Evolutionary conservation across 108 stramenopile species (phyloP).

Genomic region (Pseudonitzschia multistriata): DNA sequence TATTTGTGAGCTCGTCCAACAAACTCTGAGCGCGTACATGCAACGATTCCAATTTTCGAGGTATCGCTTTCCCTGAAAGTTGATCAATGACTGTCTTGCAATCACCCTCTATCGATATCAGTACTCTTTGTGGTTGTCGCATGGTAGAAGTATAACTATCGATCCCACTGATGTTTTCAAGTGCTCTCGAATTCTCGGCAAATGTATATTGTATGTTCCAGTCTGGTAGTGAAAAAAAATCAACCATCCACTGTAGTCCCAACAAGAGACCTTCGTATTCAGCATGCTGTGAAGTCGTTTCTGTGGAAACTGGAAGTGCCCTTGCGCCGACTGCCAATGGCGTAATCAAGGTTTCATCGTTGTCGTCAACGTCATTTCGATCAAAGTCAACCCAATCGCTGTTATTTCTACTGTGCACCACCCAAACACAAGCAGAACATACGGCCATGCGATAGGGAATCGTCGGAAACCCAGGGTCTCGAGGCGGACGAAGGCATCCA

Average conservation of each 20-base stretch:
- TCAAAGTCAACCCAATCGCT: too few species aligned
- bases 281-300: slow-evolving; percentile 62
- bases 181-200: too few species aligned
- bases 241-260: slow-evolving; percentile 45
- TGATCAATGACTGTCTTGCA: slow-evolving; percentile 77
- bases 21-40: slow-evolving; percentile 26
- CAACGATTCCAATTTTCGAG: slow-evolving; percentile 54
- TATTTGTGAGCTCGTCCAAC: slow-evolving; percentile 8
- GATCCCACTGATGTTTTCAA: neutral
- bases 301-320: slow-evolving; percentile 29
- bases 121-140: neutral
- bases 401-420: neutral
- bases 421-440: slow-evolving; percentile 19
- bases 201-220: too few species aligned
- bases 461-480: slow-evolving; percentile 48
- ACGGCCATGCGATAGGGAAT: slow-evolving; percentile 22
- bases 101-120: slow-evolving; percentile 61
- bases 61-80: slow-evolving; percentile 43
- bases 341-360: neutral
- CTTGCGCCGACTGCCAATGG: slow-evolving; percentile 45
- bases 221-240: neutral
- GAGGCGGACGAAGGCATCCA: slow-evolving; percentile 64
- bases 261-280: slow-evolving; percentile 71
- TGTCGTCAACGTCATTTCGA: neutral
- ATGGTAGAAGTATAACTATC: neutral